A percentile compares a stretch with the other conserved stretches of the same genome.
These are phyloP conservation scores for Capillidium heterosporum DNA, from an alignment of 371 early-diverging fungal species.

Conservation along the genomic window DNA sequence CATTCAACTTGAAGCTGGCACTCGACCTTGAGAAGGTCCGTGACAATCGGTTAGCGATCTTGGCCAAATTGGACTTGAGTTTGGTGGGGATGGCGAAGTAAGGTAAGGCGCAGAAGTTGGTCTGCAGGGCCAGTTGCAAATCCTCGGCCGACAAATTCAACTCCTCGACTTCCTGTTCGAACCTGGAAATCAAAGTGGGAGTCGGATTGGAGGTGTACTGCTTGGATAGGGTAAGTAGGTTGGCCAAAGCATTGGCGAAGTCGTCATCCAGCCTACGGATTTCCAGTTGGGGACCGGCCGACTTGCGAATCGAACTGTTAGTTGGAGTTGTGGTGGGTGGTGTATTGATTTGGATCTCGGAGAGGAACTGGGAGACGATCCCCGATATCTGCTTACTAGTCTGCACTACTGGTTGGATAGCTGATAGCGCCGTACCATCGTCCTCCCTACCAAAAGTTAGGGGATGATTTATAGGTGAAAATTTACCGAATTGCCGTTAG, in stretches of 20 bases:
- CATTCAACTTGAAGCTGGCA: background rate
- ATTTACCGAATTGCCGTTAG: background rate
- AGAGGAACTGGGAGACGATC: background rate
- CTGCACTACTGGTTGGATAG: background rate
- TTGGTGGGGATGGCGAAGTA: background rate
- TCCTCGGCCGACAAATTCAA: background rate
- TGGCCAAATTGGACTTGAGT: background rate
- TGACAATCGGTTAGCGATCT: background rate
- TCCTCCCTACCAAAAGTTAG: background rate
- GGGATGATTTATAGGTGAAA: background rate
- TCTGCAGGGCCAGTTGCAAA: background rate
- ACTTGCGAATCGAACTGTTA: too few relatives aligned
- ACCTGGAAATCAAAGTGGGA: background rate
- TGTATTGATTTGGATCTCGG: background rate
- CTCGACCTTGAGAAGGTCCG: background rate
- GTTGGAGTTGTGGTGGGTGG: background rate
- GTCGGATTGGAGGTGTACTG: background rate
- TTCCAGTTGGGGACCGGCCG: too few relatives aligned
- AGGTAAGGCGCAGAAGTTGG: slow-evolving; percentile 4
- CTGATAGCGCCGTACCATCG: background rate
- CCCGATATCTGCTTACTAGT: background rate
- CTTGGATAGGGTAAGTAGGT: background rate
- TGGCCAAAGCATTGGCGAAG: background rate
- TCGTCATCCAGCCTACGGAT: background rate
- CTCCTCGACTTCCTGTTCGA: background rate